Evolutionary conservation across 768 basidiomycete species (phyloP), one percentile per base, ranked within the genome.

Genomic region (Hygrocybe punicea): DNA sequence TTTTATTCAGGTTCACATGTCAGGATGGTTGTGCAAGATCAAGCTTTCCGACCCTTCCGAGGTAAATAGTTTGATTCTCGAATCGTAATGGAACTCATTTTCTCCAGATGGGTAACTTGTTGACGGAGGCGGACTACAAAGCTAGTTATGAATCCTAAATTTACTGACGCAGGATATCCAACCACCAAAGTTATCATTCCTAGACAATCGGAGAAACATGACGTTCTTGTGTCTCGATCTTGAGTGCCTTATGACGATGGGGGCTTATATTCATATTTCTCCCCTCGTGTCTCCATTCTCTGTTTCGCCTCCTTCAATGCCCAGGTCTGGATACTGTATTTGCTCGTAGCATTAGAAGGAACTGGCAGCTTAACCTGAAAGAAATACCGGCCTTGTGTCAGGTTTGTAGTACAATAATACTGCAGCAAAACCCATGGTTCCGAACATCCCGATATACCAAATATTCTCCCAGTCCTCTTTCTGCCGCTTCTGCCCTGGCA

Each of bases 11-110:
- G 16, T 4, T 19, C 50, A 58, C 52, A 52, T 13, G 40, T 6
- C 61, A 98, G 95, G 96, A 55, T 99, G 96, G 96, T 84, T 99
- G 46, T 94, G 89, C 84, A 95, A 91, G 78, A 87, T 99, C 65
- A 84, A 87, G 69, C 71, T 97, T 45, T 82, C 88, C 19, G 73
- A 90, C 57, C 86, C 87, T 5, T 71, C 78, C 1, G 91, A 98
- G 82, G 91, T 93, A 70, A 39, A 78, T 57, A 16, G 9, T 39
- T 39, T 44, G 29, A 17, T 14, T 23, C 23, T 13, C 10, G 14
- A 16, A 6, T 51, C 40, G 24, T n/a, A 5, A 6, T n/a, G 21
- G 46, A 9, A 17, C 39, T 50, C 29, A 9, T 40, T 24, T 13
- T 29, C 25, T 42, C 17, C 62, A 92, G 90, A 69, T 92, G 60